These are phyloP conservation scores for Saxophila tyrrhenica DNA, from an alignment of 495 filamentous ascomycete genomes.

Conservation along the genomic window DNA sequence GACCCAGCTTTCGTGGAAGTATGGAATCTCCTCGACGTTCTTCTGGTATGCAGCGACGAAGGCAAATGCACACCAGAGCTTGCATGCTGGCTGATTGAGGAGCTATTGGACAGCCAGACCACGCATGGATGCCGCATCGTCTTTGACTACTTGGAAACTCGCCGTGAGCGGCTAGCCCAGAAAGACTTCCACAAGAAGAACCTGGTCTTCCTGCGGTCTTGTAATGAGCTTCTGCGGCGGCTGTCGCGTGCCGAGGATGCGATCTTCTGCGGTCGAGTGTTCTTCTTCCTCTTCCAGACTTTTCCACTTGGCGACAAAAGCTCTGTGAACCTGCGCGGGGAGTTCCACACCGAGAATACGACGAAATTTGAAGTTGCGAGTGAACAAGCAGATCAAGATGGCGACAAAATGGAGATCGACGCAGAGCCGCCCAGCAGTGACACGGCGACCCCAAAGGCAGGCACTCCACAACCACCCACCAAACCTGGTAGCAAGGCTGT, in stretches of 20 bases:
- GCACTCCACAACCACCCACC: constrained; percentile 20
- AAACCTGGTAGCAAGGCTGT: constrained; percentile 17
- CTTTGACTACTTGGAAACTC: constrained; percentile 88
- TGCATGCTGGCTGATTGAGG: constrained; percentile 82
- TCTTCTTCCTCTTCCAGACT: constrained; percentile 95
- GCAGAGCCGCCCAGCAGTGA: constrained; percentile 16
- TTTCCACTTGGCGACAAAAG: constrained; percentile 93
- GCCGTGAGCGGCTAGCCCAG: constrained; percentile 72
- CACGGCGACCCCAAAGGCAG: constrained; percentile 5
- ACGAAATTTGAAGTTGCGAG: constrained; percentile 60
- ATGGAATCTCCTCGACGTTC: constrained; percentile 87
- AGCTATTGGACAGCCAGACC: constrained; percentile 89
- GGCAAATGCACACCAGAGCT: constrained; percentile 77
- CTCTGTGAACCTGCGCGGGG: constrained; percentile 89
- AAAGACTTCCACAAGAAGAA: constrained; percentile 79
- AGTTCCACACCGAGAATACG: constrained; percentile 92
- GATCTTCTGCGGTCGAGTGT: constrained; percentile 91
- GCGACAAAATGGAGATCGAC: constrained; percentile 44
- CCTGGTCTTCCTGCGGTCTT: constrained; percentile 75
- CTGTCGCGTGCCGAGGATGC: constrained; percentile 91
- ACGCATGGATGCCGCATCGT: constrained; percentile 80
- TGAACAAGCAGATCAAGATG: constrained; percentile 37
- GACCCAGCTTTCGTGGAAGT: constrained; percentile 65
- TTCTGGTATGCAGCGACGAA: constrained; percentile 75
- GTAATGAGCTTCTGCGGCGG: constrained; percentile 86